Evolutionary conservation across 352 stramenopile species (phyloP), one percentile per base, ranked within the genome.

Genomic region (Pythium aphanidermatum): DNA sequence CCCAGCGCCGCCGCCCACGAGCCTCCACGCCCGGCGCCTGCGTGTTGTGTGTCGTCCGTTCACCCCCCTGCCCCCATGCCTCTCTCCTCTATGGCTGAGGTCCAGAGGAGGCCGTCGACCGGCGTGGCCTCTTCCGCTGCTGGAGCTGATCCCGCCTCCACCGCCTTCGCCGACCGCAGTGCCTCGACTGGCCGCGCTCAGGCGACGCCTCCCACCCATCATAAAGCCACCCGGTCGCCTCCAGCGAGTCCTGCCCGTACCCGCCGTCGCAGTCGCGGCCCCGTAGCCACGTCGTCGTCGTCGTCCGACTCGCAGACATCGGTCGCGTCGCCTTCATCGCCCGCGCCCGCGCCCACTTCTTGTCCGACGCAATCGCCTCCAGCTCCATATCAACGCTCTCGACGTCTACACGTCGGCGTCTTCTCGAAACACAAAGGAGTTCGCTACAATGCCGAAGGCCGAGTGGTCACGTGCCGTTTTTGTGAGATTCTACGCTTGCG

Each of bases 401-500:
- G 32, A n/a, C 42, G 51, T 9, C 54, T 54, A 32, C 45, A 50
- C 28, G 39, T 62, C 32, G 46, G 46, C 17, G 54, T 62, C 2
- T 56, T 56, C 47, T 62, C 54, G 23, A 62, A 62, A 23, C 46
- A 34, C 38, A 92, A 92, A 36, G 80, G 80, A 38, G 80, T 92
- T 16, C 60, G 59, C 21, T 92, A 92, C 54, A 52, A 66, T 35
- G 46, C 55, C 23, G 74, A 88, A 37, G 74, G 76, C 17, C 47
- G 63, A 28, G 69, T 92, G 30, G 45, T 63, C 33, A 75, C 60
- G 54, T 92, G 80, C 40, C 77, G 79, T 51, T 92, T 90, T 55
- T 92, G 80, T 47, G 75, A 92, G 49, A 92, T 92, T 52, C 51
- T 90, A 23, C 63, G 64, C 14, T 31, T 49, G 4, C 60, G 66